phyloP scores from a whole-genome alignment of 331 rosid species.

The Acacia concinna region DNA sequence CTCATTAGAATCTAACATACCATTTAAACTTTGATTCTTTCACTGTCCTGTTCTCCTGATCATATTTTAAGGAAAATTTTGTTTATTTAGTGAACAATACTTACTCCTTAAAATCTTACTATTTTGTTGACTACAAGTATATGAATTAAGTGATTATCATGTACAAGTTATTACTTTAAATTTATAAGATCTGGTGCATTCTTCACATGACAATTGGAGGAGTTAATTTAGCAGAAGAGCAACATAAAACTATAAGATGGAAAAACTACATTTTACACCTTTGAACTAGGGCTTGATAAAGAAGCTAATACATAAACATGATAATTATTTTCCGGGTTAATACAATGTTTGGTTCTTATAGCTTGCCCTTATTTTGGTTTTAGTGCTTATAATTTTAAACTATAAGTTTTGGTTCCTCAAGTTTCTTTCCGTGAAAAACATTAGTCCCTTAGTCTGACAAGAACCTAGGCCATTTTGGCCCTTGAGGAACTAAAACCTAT shows the following conservation, averaged over 20 bases:
- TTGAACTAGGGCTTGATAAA: neutral
- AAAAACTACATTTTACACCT: neutral
- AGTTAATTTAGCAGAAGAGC: constrained; percentile 16
- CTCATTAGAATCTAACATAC: constrained; percentile 4
- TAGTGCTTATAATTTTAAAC: too few species aligned
- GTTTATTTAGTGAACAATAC: constrained; percentile 4
- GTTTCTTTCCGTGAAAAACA: too few species aligned
- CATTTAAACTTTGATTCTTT: constrained; percentile 16
- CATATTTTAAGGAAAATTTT: constrained; percentile 9
- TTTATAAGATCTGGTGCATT: neutral
- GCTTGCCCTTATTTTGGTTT: too few species aligned
- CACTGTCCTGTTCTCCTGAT: neutral
- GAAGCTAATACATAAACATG: neutral
- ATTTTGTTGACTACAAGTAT: neutral
- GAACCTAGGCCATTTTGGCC: too few species aligned
- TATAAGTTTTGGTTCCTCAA: too few species aligned
- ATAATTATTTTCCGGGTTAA: neutral
- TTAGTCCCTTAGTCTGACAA: too few species aligned
- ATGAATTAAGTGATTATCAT: neutral
- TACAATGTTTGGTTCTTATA: too few species aligned
- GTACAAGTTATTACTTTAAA: neutral
- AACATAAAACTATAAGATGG: neutral
- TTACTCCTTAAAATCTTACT: constrained; percentile 10
- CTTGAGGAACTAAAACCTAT: too few species aligned
- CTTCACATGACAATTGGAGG: neutral